These are phyloP conservation scores for Hamamelis virginiana DNA, from an alignment of 164 flowering plant genomes.

Conservation along the genomic window DNA sequence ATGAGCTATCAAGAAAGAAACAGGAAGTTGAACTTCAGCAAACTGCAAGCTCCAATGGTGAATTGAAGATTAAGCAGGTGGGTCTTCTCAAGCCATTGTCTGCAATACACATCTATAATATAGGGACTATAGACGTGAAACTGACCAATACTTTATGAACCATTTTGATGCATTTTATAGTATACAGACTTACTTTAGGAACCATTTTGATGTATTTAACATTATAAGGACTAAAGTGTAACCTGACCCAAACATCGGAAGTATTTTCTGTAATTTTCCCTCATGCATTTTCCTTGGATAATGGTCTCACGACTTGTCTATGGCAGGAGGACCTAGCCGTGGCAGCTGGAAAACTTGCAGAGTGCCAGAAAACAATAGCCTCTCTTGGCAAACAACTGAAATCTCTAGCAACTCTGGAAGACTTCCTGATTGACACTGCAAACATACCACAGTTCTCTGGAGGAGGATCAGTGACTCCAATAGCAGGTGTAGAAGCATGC, in stretches of 20 bases:
- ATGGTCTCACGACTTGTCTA: background rate
- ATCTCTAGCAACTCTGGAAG: conserved; percentile 81
- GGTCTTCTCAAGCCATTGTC: background rate
- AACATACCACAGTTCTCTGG: conserved; percentile 40
- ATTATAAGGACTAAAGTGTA: no score
- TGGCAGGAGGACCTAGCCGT: conserved; percentile 73
- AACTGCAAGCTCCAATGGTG: conserved; percentile 32
- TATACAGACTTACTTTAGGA: no score
- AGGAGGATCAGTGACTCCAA: conserved; percentile 23
- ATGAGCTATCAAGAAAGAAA: conserved; percentile 41
- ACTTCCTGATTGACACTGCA: conserved; percentile 64
- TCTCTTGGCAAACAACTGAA: conserved; percentile 79
- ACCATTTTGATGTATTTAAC: no score
- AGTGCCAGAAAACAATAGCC: conserved; percentile 88
- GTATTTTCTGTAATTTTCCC: no score
- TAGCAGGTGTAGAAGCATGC: conserved; percentile 34
- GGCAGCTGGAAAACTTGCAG: conserved; percentile 88
- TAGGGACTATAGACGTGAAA: no score
- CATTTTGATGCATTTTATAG: no score
- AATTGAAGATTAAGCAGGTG: conserved; percentile 69
- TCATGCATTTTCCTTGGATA: background rate
- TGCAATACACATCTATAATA: background rate
- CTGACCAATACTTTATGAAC: no score
- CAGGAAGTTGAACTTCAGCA: conserved; percentile 39
- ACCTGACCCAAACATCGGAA: no score